Evolutionary conservation across 768 basidiomycete genomes (phyloP), one percentile per base, ranked within the genome.

Genomic region (Rhodosporidiobolus sp.): DNA sequence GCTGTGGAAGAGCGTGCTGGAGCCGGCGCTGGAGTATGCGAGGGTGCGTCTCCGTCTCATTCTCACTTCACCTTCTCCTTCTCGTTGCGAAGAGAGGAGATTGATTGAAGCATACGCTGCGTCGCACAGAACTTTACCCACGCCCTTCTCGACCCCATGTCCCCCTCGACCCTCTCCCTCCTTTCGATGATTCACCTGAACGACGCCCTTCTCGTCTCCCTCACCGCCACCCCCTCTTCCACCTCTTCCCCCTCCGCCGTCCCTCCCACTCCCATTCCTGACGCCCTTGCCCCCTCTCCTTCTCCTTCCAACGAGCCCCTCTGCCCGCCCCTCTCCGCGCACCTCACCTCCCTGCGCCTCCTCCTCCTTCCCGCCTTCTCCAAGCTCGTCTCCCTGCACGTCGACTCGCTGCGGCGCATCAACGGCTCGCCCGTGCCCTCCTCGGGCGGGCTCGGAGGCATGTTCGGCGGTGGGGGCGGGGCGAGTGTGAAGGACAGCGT

Each of bases 351-450:
- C 3, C 84, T 94, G 55, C 88, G 92, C 30, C 82, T 99, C 65
- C 86, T 88, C 76, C 87, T 98, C 85, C 98, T 94, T 92, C 96
- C 95, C 3, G 84, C 90, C 9, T 98, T 95, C 81, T 90, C 94
- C 79, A 94, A 90, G 78, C 86, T 86, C 43, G 90, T 97, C 88
- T 86, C 89, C 32, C 88, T 89, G 28, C 88, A 98, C 75, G 84
- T 89, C 56, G 92, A 94, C 22, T 85, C 87, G 38, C 81, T 98
- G 70, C 93, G 89, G 80, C 90, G 87, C 79, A 81, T 94, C 34
- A 90, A 90, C 2, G 94, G 94, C 76, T 88, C 89, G 22, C 83
- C 87, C 0, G 74, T 74, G n/a, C n/a, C n/a, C 20, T 77, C 65
- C 77, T 32, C 72, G 65, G 34, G 76, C 79, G 83, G 68, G 80